These are phyloP conservation scores for Suillus subaureus DNA, from an alignment of 768 basidiomycete species.

Conservation along the genomic window DNA sequence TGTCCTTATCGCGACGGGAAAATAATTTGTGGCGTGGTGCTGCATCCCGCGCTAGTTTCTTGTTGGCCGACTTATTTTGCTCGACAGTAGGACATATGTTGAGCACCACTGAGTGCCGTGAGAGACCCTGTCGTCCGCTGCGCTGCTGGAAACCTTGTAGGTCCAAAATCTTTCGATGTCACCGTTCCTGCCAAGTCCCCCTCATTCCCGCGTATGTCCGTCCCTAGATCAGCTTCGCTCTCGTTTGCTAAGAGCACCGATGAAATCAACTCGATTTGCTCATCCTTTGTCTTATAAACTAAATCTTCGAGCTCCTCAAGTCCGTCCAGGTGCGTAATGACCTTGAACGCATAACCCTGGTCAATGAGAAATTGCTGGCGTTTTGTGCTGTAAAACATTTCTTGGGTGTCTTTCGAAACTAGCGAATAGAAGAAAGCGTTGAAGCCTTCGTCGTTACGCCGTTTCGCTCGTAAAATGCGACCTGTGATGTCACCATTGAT, in stretches of 20 bases:
- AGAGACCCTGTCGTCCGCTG: constrained; percentile 84
- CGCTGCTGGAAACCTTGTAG: constrained; percentile 60
- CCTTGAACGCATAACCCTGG: constrained; percentile 99
- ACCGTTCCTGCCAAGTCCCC: constrained; percentile 86
- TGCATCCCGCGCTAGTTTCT: constrained; percentile 59
- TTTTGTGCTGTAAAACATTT: constrained; percentile 99
- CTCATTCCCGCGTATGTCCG: constrained; percentile 81
- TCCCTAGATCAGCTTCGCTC: constrained; percentile 84
- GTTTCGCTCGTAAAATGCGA: constrained; percentile 94
- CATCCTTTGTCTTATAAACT: constrained; percentile 88
- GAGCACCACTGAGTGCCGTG: constrained; percentile 82
- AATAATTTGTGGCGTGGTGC: constrained; percentile 77
- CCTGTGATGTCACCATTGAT: constrained; percentile 46
- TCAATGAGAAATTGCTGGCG: constrained; percentile 98
- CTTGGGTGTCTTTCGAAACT: constrained; percentile 98
- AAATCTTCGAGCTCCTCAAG: constrained; percentile 83
- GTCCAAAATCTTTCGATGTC: constrained; percentile 85
- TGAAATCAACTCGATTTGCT: constrained; percentile 96
- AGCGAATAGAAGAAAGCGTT: constrained; percentile 99
- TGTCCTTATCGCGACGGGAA: constrained; percentile 79
- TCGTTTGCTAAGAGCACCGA: constrained; percentile 91
- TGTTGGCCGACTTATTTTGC: constrained; percentile 90
- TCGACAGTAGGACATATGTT: constrained; percentile 93
- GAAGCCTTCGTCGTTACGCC: constrained; percentile 98
- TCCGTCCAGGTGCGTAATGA: constrained; percentile 97